Percentiles rank a stretch among this genome's conserved stretches.
Conservation (phyloP, 345 rosid genomes). For the Capsella bursapastoris region DNA sequence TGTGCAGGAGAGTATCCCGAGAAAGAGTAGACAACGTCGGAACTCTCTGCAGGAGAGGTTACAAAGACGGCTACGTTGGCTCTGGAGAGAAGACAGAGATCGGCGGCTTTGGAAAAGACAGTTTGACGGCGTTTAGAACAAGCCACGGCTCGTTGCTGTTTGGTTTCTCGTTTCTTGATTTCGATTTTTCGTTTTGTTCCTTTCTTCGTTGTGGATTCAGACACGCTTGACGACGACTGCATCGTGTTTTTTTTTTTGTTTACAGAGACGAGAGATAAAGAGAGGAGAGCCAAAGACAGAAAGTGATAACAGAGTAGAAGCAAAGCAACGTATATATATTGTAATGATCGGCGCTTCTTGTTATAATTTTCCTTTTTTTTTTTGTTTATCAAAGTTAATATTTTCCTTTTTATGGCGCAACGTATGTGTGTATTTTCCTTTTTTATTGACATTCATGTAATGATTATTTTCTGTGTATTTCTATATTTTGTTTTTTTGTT, state of each 20-base stretch:
- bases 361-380: too few species aligned
- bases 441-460: too few species aligned
- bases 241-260: neutral
- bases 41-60: neutral
- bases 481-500: too few species aligned
- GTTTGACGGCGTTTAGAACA: conserved; percentile 10
- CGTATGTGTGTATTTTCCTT: too few species aligned
- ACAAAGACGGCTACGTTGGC: conserved; percentile 4
- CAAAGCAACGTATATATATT: too few species aligned
- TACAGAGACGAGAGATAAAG: neutral
- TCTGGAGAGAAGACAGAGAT: neutral
- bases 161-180: neutral
- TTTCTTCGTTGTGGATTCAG: neutral
- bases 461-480: too few species aligned
- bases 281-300: neutral
- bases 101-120: neutral
- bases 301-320: neutral
- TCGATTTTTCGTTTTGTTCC: neutral
- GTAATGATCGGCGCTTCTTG: too few species aligned
- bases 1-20: neutral
- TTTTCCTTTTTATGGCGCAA: too few species aligned
- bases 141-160: neutral
- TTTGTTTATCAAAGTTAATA: too few species aligned
- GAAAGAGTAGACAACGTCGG: conserved; percentile 4
- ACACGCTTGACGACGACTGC: neutral